Evolutionary conservation across 352 stramenopile species (phyloP).

Genomic region (Phytophthora nicotianae): DNA sequence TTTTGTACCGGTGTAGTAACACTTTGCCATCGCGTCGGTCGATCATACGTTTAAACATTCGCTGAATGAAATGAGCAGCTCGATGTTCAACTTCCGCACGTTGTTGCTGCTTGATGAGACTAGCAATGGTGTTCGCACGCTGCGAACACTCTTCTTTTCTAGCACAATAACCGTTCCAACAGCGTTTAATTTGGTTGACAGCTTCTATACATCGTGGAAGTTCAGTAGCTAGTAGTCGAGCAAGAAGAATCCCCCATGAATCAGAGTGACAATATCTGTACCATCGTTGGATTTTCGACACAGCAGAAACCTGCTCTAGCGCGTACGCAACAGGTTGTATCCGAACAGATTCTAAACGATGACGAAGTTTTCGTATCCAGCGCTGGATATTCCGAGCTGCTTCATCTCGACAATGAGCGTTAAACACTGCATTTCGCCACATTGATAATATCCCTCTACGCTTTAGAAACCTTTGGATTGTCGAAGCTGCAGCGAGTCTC

Average conservation of each 20-base stretch:
- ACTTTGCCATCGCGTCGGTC: conserved; percentile 43
- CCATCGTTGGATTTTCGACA: conserved; percentile 45
- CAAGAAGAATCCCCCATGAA: conserved; percentile 38
- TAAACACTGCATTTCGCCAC: conserved; percentile 10
- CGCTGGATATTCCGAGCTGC: conserved; percentile 21
- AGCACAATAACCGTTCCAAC: conserved; percentile 30
- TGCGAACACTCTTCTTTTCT: conserved; percentile 10
- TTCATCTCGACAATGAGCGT: conserved; percentile 11
- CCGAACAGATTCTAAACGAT: not conserved
- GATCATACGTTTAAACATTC: conserved; percentile 27
- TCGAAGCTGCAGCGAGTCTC: conserved; percentile 8
- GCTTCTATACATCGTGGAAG: conserved; percentile 33
- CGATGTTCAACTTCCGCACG: conserved; percentile 26
- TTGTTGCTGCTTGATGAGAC: conserved; percentile 35
- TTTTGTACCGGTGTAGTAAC: conserved; percentile 48
- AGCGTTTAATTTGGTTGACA: conserved; percentile 19
- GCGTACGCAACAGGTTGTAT: conserved; percentile 4
- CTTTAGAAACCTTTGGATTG: conserved; percentile 15
- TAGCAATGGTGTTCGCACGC: conserved; percentile 12
- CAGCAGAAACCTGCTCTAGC: conserved; percentile 22
- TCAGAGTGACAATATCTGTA: conserved; percentile 39
- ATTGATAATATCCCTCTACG: conserved; percentile 6
- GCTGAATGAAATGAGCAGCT: conserved; percentile 43
- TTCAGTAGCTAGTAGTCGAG: conserved; percentile 31
- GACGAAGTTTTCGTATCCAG: conserved; percentile 18